Base-by-base conservation (phyloP, 1,139 yeast species). In the Scheffersomyces insectosa region DNA sequence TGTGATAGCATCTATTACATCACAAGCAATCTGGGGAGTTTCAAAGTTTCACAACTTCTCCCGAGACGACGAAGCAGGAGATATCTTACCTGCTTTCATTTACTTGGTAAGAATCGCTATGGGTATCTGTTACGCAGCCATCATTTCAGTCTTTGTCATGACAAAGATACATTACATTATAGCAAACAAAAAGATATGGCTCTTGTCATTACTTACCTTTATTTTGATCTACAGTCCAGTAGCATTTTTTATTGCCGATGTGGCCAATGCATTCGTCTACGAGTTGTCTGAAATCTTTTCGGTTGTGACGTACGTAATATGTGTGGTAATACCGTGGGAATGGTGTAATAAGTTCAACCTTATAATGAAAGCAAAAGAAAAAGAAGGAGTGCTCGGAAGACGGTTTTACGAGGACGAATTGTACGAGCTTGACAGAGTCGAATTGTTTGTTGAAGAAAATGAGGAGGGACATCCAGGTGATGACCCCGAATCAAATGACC, bases 321-420 rank as follows among this genome's bases (percentile, higher is more conserved):
- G 88, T 41, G 87, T 87, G 37, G 86, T 87, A 5, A 75, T 86
- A 13, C 89, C 88, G 0, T 88, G 96, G 95, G 95, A 85, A 62
- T 88, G 96, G 95, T 79, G 88, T 48, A 89, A 87, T 57, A 75
- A 88, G 48, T 77, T 85, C 42, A 78, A 79, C 46, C 66, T 75
- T 11, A 66, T 83, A 27, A 85, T 84, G 66, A 79, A 79, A 51
- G 74, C 73, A n/a, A 79, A 79, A 47, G 95, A 88, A 53, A 82
- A 83, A 41, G 84, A 82, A 45, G 95, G 96, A 1, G 82, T 89
- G 2, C 65, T 89, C 40, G 97, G 97, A 0, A 70, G 96, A 48
- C 80, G 84, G 31, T 79, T 86, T 38, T 86, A 82, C 58, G 93
- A 85, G 48, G 95, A 87, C 46, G 88, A 83, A 47, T 42, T 72